phyloP scores from a whole-genome alignment of 768 basidiomycete species.

The Paxillus involutus region DNA sequence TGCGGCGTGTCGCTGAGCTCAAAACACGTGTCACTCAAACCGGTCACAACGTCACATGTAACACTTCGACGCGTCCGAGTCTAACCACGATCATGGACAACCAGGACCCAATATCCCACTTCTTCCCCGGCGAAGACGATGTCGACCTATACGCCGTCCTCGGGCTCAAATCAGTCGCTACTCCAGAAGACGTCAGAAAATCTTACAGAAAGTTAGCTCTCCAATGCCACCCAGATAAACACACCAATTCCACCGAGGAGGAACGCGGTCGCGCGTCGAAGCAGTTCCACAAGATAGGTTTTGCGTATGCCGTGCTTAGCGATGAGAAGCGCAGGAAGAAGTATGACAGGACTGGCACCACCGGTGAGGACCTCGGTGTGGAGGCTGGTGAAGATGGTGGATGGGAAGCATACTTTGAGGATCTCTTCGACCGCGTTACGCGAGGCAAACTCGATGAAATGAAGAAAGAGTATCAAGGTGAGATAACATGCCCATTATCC shows the following conservation, averaged over 20 bases:
- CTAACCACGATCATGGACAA: conserved; percentile 52
- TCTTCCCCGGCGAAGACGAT: conserved; percentile 72
- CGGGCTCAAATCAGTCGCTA: conserved; percentile 51
- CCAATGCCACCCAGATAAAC: conserved; percentile 88
- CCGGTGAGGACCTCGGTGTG: conserved; percentile 74
- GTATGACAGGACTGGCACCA: conserved; percentile 86
- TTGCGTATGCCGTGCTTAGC: conserved; percentile 86
- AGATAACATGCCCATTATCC: conserved; percentile 1
- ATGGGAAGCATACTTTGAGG: conserved; percentile 96
- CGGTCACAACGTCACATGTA: conserved; percentile 6
- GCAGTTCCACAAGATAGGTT: conserved; percentile 92
- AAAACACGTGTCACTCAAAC: conserved; percentile 3
- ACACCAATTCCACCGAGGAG: conserved; percentile 55
- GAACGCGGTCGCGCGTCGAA: conserved; percentile 67
- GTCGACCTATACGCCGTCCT: conserved; percentile 83
- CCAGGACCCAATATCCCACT: conserved; percentile 68
- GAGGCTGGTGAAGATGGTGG: conserved; percentile 72
- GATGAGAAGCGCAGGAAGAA: conserved; percentile 72
- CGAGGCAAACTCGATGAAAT: conserved; percentile 86
- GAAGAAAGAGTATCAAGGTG: conserved; percentile 94
- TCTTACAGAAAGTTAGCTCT: conserved; percentile 86
- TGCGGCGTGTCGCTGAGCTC: not conserved
- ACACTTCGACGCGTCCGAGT: conserved; percentile 3
- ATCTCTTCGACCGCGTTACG: conserved; percentile 85
- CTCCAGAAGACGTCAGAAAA: conserved; percentile 70